These are phyloP conservation scores for Balamuthia mandrillaris DNA, from an alignment of 208 protist genomes.

Conservation along the genomic window DNA sequence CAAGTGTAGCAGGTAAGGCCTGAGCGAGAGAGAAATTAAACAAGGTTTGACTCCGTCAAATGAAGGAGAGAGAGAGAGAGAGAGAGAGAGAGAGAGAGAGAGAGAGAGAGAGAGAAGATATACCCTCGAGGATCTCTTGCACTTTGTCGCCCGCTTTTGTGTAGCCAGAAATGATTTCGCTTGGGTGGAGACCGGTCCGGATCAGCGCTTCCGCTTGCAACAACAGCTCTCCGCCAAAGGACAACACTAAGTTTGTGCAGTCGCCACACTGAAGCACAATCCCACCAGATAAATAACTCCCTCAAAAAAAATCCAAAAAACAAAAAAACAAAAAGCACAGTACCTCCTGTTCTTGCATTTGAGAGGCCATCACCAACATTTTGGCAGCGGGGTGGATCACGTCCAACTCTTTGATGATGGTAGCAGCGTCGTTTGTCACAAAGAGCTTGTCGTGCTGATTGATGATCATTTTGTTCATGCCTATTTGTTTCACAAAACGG, in stretches of 20 bases:
- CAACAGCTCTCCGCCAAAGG: slow-evolving; percentile 97
- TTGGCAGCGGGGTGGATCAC: slow-evolving; percentile 93
- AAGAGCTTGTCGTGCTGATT: slow-evolving; percentile 99
- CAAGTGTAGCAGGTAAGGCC: slow-evolving; percentile 56
- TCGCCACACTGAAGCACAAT: slow-evolving; percentile 86
- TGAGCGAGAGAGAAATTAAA: not conserved
- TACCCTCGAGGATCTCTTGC: slow-evolving; percentile 83
- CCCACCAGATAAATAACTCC: not conserved
- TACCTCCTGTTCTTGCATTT: slow-evolving; percentile 76
- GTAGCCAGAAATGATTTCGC: slow-evolving; percentile 97
- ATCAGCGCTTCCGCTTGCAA: slow-evolving; percentile 93
- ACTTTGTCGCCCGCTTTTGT: slow-evolving; percentile 87
- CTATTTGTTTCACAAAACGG: slow-evolving; percentile 32
- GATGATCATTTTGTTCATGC: slow-evolving; percentile 99
- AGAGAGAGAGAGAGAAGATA: not conserved
- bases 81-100: not conserved
- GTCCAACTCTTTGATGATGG: slow-evolving; percentile 98
- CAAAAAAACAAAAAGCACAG: not conserved
- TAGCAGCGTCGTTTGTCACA: slow-evolving; percentile 99
- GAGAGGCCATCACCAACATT: slow-evolving; percentile 96
- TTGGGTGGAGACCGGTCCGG: slow-evolving; percentile 90
- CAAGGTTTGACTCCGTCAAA: too few species aligned
- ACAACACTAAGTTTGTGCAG: slow-evolving; percentile 97
- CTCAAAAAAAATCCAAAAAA: slow-evolving; percentile 19
- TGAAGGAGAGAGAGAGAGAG: not conserved